A percentile compares a stretch with the other conserved stretches of the same genome.
These are phyloP conservation scores for Macaranga tanarius DNA, from an alignment of 441 rosid genomes.

Conservation along the genomic window DNA sequence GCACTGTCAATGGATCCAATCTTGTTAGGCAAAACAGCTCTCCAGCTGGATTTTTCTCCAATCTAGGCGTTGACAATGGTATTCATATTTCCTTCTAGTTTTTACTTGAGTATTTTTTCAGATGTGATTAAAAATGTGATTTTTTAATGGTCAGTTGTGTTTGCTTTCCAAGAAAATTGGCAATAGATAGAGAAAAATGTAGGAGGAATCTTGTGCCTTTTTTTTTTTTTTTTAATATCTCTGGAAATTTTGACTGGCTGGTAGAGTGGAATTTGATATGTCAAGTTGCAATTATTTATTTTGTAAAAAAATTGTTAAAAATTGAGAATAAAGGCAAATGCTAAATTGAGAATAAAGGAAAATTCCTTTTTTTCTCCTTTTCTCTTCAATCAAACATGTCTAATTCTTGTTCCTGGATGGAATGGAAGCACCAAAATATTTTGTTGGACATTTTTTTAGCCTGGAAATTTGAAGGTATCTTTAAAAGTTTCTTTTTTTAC, in stretches of 20 bases:
- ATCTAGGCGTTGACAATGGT: conserved; percentile 40
- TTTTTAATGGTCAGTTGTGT: background rate
- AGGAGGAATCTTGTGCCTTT: background rate
- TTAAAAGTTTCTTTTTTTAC: background rate
- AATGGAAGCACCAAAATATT: background rate
- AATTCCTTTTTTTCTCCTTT: background rate
- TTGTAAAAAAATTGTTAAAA: background rate
- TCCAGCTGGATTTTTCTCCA: conserved; percentile 51
- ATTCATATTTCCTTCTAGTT: background rate
- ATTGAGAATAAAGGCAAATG: background rate
- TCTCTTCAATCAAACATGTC: background rate
- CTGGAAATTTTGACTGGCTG: background rate
- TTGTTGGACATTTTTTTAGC: background rate
- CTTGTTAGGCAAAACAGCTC: conserved; percentile 50
- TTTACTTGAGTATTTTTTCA: background rate
- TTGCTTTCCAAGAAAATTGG: conserved; percentile 5
- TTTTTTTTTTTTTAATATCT: background rate
- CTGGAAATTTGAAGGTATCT: conserved; percentile 5
- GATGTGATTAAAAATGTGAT: background rate
- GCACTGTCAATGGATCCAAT: conserved; percentile 32
- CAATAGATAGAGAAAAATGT: background rate
- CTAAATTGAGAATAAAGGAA: background rate
- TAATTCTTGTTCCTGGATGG: background rate
- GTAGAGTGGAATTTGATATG: background rate
- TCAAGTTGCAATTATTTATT: background rate